A percentile compares a stretch with the other conserved stretches of the same genome.
Conservation (phyloP, 345 rosid species). For the Passiflora organensis region DNA sequence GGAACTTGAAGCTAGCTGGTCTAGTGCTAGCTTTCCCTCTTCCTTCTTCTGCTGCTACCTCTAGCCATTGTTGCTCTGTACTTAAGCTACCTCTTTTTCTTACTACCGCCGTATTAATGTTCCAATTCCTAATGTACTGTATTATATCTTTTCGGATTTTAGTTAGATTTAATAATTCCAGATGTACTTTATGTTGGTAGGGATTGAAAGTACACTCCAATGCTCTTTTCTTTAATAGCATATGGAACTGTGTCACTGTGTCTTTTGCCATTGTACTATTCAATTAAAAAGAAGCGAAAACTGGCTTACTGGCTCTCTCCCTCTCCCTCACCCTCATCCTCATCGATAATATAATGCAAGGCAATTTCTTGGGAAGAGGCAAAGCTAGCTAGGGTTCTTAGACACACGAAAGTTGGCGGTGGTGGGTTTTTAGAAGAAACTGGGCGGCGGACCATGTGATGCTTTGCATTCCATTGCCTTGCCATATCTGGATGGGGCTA, state of each 20-base stretch:
- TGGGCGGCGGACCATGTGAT: constrained; percentile 7
- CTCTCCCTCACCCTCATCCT: background rate
- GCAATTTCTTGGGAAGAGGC: background rate
- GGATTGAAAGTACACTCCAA: background rate
- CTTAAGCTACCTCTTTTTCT: too few relatives aligned
- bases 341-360: background rate
- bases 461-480: too few relatives aligned
- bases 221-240: constrained; percentile 6
- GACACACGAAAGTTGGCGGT: background rate
- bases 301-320: background rate
- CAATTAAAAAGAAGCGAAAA: background rate
- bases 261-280: background rate
- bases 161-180: too few relatives aligned
- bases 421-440: background rate
- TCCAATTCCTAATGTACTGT: too few relatives aligned
- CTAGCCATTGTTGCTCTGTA: too few relatives aligned
- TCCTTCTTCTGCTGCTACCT: too few relatives aligned
- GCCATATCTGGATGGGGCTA: constrained; percentile 34
- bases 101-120: too few relatives aligned
- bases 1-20: too few relatives aligned
- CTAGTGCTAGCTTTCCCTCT: too few relatives aligned
- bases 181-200: background rate
- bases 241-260: constrained; percentile 3
- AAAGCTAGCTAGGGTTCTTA: background rate
- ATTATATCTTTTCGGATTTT: background rate